phyloP scores from a whole-genome alignment of 2,329 filamentous ascomycete genomes.

The Raffaelea ambrosiae region DNA sequence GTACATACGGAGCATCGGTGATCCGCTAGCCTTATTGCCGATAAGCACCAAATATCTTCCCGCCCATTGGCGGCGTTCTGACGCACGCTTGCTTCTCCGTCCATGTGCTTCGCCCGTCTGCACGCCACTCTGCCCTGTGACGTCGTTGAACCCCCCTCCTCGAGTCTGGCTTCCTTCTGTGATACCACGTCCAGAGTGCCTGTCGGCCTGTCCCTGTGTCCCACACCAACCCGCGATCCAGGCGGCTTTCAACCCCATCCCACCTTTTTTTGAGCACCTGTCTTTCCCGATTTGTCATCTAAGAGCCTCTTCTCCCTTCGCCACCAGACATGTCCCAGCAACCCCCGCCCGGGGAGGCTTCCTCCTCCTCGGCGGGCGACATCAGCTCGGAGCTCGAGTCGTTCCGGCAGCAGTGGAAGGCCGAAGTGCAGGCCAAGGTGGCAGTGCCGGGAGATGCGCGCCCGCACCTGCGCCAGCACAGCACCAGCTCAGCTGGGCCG shows the following conservation, averaged over 20 bases:
- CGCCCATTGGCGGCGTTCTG: no score
- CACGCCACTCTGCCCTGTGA: not conserved
- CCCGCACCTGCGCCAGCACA: constrained; percentile 3
- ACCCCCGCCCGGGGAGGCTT: not conserved
- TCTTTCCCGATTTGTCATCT: constrained; percentile 7
- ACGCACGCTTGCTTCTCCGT: no score
- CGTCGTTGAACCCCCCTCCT: not conserved
- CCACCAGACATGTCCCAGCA: constrained; percentile 5
- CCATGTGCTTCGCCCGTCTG: not conserved
- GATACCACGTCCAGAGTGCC: no score
- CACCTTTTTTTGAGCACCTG: no score
- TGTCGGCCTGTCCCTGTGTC: no score
- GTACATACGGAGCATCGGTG: no score
- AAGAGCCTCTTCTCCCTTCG: not conserved
- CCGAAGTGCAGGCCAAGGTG: constrained; percentile 55
- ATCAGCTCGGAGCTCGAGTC: constrained; percentile 68
- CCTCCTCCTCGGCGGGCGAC: constrained; percentile 11
- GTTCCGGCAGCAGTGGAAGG: constrained; percentile 79
- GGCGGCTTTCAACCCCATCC: not conserved
- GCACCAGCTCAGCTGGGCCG: constrained; percentile 19
- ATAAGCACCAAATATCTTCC: no score
- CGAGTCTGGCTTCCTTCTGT: not conserved
- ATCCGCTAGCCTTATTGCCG: no score
- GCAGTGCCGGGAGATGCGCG: constrained; percentile 8
- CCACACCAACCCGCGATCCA: not conserved